Evolutionary conservation across 108 stramenopile species (phyloP), one percentile per base, ranked within the genome.

Genomic region (Cylindrotheca fusiformis): DNA sequence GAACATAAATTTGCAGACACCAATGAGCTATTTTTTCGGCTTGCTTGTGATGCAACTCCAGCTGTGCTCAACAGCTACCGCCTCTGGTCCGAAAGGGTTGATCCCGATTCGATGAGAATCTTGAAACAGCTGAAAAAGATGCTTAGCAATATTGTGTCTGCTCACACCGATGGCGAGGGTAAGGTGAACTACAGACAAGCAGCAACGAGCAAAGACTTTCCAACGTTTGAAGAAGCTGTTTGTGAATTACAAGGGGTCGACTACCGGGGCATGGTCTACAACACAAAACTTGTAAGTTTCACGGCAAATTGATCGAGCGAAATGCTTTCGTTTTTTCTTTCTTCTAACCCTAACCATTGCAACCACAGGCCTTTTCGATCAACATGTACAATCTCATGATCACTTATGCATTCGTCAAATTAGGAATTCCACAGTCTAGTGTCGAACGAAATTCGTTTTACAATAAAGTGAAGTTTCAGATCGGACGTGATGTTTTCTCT

Each of bases 301-400:
- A 41, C 36, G 36, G n/a, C n/a, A n/a, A n/a, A n/a, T n/a, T n/a
- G n/a, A n/a, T n/a, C n/a, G n/a, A n/a, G n/a, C n/a, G n/a, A n/a
- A n/a, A n/a, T n/a, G n/a, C n/a, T n/a, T n/a, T n/a, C n/a, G n/a
- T n/a, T n/a, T n/a, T n/a, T n/a, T n/a, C n/a, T n/a, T n/a, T n/a
- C n/a, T n/a, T n/a, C n/a, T n/a, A n/a, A n/a, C n/a, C n/a, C n/a
- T n/a, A n/a, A n/a, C n/a, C n/a, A n/a, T n/a, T n/a, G n/a, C n/a
- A n/a, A n/a, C n/a, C 36, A 10, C 36, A 41, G 31, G 86, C 86
- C 4, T 85, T 83, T 48, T 62, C 68, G 8, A 75, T 91, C 20
- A 91, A 91, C 64, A 2, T 88, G 2, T 91, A 91, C 77, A 91
- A 87, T 70, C 63, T 87, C 46, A 75, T 86, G 78, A 80, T 88